Base-by-base conservation (phyloP, 2,329 filamentous ascomycete species). In the Aaosphaeria pasadenensis region DNA sequence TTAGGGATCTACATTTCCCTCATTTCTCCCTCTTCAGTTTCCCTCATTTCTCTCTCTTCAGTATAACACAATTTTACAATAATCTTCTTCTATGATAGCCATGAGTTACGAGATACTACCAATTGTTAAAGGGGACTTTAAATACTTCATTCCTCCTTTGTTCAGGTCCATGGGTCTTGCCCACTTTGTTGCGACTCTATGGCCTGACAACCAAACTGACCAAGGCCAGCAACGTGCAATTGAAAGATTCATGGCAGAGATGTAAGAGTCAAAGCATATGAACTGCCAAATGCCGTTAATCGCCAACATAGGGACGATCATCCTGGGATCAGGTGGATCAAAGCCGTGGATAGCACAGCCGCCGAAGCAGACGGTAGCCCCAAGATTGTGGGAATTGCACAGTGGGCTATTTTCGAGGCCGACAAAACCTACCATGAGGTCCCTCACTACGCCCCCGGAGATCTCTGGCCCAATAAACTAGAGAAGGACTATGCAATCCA, bases 131-230 rank as follows among this genome's bases (percentile, higher is more conserved):
- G 44, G 41, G 5, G 35, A 46, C 38, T 46, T 46, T 24, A 11
- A 29, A 5, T 17, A 30, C 35, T 46, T 46, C 36, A 41, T 46
- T 5, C n/a, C 11, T 5, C 44, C 35, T 7, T 24, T 46, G 36
- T 47, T 47, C 30, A 33, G 30, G 4, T 38, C 32, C 29, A 47
- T 47, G 45, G 45, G 45, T 30, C 5, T 7, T 11, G 38, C 39
- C 24, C 13, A 11, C 11, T 47, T 47, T 39, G 45, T 47, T 7
- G 24, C 45, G 11, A 33, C 45, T 13, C 45, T 47, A 7, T 47
- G 45, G 45, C 45, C 45, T 7, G 45, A 36, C 13, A 47, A 47
- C 32, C 45, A 42, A 33, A 47, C 38, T 24, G 13, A 42, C 13
- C 13, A 31, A 33, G 39, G 45, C 13, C 45, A 38, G 29, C 11